Base-by-base conservation (phyloP, 2,329 filamentous ascomycete genomes). In the Fusarium equiseti region DNA sequence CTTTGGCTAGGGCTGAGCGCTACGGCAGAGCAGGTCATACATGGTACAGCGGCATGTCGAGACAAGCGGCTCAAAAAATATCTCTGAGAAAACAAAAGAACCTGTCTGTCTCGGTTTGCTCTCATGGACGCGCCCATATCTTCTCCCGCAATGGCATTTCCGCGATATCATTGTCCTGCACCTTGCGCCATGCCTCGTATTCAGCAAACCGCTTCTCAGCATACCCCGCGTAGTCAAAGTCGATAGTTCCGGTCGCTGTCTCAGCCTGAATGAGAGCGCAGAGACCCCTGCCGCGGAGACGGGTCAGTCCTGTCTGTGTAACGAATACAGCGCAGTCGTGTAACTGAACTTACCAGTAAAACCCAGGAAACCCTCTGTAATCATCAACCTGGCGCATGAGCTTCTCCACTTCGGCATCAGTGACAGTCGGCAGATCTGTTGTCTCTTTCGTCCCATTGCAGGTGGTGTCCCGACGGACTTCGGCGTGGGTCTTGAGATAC, bases 181-280 rank as follows among this genome's bases (percentile, higher is more conserved):
- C 54, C 32, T 20, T 32, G 1, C 71, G 66, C 71, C 71, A 73
- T 18, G 50, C 66, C 43, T 73, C 62, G 46, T 73, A 73, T 65
- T 73, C 71, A 10, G 16, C 51, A 12, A 73, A 49, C 38, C 71
- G 71, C 63, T 59, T 73, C 10, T 63, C 52, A 4, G 72, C 72
- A 43, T 73, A 73, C 32, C 69, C 71, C 6, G 61, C 63, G 45
- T 73, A 73, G 63, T 74, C 71, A 56, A 73, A 73, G 7, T 73
- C 66, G 29, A 73, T 73, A 45, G 63, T 57, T 50, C 72, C 71
- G 20, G 71, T 74, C 10, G 71, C 68, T 54, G 72, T 73, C 65
- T 73, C 59, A n/a, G 72, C 72, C 38, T 73, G 72, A 18, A 73
- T 73, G 16, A 73, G 46, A 8, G 72, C 72, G 35, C 72, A 73